phyloP scores from a whole-genome alignment of 805 yeast species.

The Spathaspora gorwiae region DNA sequence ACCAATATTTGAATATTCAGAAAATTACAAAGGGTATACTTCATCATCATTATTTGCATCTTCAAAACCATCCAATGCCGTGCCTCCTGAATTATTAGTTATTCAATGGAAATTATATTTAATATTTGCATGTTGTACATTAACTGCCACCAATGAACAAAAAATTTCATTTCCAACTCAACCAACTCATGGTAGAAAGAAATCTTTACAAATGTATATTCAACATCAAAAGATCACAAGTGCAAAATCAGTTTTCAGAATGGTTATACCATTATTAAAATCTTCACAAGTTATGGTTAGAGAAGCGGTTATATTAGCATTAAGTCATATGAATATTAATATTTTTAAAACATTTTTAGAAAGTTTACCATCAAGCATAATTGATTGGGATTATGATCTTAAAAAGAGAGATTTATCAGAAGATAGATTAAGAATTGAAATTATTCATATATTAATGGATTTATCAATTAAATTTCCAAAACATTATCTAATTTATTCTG shows the following conservation, averaged over 20 bases:
- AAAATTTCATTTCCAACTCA: conserved; percentile 51
- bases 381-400: conserved; percentile 38
- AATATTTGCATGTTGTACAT: conserved; percentile 85
- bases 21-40: conserved; percentile 33
- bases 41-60: conserved; percentile 29
- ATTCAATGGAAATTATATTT: conserved; percentile 88
- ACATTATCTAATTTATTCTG: conserved; percentile 45
- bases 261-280: conserved; percentile 78
- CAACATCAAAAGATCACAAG: conserved; percentile 92
- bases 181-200: conserved; percentile 66
- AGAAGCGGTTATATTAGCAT: conserved; percentile 85
- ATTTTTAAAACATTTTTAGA: conserved; percentile 80
- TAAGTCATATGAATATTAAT: conserved; percentile 86
- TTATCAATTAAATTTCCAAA: conserved; percentile 60
- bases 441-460: conserved; percentile 67
- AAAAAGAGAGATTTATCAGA: conserved; percentile 31
- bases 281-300: conserved; percentile 65
- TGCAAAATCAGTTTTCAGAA: conserved; percentile 80
- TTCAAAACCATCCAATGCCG: conserved; percentile 12
- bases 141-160: conserved; percentile 87
- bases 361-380: conserved; percentile 58
- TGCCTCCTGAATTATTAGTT: conserved; percentile 65
- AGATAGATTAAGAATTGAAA: conserved; percentile 61
- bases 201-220: conserved; percentile 72
- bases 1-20: conserved; percentile 53